phyloP scores from a whole-genome alignment of 495 filamentous ascomycete genomes.

The Aspergillus steynii region DNA sequence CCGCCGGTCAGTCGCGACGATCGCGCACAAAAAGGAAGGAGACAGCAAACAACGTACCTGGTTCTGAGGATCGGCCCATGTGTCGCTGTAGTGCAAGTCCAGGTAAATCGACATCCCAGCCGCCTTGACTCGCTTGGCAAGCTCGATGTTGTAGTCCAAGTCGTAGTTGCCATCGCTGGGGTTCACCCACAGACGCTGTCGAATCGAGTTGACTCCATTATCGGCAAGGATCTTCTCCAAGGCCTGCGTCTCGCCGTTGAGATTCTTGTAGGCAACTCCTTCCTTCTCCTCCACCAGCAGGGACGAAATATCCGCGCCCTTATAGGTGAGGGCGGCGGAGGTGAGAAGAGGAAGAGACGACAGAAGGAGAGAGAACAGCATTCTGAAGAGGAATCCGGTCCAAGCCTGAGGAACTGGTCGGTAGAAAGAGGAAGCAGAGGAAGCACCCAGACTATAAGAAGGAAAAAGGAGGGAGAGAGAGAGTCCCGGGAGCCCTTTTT shows the following conservation, averaged over 20 bases:
- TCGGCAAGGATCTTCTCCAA: constrained; percentile 64
- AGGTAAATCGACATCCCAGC: constrained; percentile 65
- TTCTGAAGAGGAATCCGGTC: constrained; percentile 3
- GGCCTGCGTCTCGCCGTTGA: constrained; percentile 49
- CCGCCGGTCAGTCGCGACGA: not conserved
- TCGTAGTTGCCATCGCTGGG: constrained; percentile 65
- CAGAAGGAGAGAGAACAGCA: constrained; percentile 26
- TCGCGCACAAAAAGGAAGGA: not conserved
- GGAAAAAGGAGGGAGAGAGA: not conserved
- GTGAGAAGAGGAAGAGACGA: constrained; percentile 26
- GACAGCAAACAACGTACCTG: constrained; percentile 32
- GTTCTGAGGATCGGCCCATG: constrained; percentile 54
- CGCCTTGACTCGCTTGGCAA: constrained; percentile 64
- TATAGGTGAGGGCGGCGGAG: constrained; percentile 56
- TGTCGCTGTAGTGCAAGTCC: constrained; percentile 72
- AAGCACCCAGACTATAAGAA: not conserved
- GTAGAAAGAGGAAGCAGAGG: not conserved
- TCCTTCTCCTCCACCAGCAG: constrained; percentile 62
- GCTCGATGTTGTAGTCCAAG: constrained; percentile 66
- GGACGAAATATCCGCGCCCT: constrained; percentile 75
- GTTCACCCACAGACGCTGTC: constrained; percentile 74
- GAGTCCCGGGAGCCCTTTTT: not conserved
- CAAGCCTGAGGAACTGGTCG: not conserved
- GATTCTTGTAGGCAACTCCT: constrained; percentile 60
- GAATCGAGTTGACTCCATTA: constrained; percentile 68